phyloP scores from a whole-genome alignment of 2,329 filamentous ascomycete genomes.

The Triangularia verruculosa region DNA sequence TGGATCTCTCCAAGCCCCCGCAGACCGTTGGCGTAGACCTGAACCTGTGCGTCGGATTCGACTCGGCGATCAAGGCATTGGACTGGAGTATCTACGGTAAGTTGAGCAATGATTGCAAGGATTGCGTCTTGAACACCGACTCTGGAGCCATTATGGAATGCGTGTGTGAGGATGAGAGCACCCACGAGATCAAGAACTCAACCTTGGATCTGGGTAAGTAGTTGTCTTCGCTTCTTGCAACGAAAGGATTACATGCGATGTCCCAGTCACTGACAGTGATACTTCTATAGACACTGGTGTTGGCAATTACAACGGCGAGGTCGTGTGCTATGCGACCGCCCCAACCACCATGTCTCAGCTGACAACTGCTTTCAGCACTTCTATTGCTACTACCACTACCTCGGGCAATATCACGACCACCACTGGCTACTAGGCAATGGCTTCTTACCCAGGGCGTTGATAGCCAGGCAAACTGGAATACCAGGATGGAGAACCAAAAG shows the following conservation, averaged over 20 bases:
- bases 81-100: slow-evolving; percentile 24
- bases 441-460: not conserved
- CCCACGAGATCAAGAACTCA: not conserved
- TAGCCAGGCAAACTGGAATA: not conserved
- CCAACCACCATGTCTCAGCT: not conserved
- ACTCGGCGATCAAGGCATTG: too few relatives aligned
- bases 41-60: slow-evolving; percentile 23
- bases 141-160: slow-evolving; percentile 9
- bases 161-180: not conserved
- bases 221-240: not conserved
- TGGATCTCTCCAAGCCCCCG: not conserved
- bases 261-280: not conserved
- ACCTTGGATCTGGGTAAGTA: slow-evolving; percentile 21
- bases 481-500: not conserved
- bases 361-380: too few relatives aligned
- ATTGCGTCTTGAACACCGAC: slow-evolving; percentile 12
- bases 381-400: too few relatives aligned
- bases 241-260: not conserved
- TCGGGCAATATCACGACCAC: too few relatives aligned
- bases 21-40: slow-evolving; percentile 13
- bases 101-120: slow-evolving; percentile 21
- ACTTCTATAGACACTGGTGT: slow-evolving; percentile 20
- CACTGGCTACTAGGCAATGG: not conserved
- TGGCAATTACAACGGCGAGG: slow-evolving; percentile 19
- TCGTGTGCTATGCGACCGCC: slow-evolving; percentile 8